Percentiles rank a stretch among this genome's conserved stretches.
phyloP scores from a whole-genome alignment of 805 yeast species.

The Wickerhamiella nectarea region DNA sequence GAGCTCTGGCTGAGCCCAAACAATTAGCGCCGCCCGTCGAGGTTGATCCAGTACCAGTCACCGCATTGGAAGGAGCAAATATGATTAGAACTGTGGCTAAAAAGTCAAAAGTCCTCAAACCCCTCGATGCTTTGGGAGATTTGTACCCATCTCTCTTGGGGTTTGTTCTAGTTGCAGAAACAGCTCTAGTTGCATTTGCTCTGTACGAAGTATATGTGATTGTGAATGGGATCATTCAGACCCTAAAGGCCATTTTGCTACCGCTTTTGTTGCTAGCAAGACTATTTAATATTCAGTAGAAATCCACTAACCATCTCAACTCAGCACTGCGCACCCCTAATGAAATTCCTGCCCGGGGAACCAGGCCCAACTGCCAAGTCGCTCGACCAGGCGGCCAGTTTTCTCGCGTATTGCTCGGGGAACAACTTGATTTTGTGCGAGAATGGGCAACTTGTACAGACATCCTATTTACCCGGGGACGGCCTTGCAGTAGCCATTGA shows the following conservation, averaged over 20 bases:
- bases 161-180: slow-evolving; percentile 19
- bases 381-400: slow-evolving; percentile 52
- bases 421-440: slow-evolving; percentile 63
- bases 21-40: not conserved
- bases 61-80: not conserved
- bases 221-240: slow-evolving; percentile 20
- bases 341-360: slow-evolving; percentile 61
- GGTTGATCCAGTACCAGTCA: not conserved
- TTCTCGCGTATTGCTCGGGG: slow-evolving; percentile 67
- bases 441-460: slow-evolving; percentile 47
- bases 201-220: slow-evolving; percentile 23
- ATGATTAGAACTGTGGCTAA: not conserved
- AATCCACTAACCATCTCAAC: not conserved
- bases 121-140: slow-evolving; percentile 22
- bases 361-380: slow-evolving; percentile 48
- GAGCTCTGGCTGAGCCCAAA: not conserved
- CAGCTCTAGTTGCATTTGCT: slow-evolving; percentile 20
- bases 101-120: slow-evolving; percentile 15
- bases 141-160: slow-evolving; percentile 17
- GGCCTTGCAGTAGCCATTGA: slow-evolving; percentile 56
- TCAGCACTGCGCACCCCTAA: not conserved
- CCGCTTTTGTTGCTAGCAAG: slow-evolving; percentile 21
- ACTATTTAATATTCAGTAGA: slow-evolving; percentile 4
- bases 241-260: slow-evolving; percentile 19
- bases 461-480: slow-evolving; percentile 56